Evolutionary conservation across 1,139 yeast genomes (phyloP).

Genomic region (Taphrina confusa): DNA sequence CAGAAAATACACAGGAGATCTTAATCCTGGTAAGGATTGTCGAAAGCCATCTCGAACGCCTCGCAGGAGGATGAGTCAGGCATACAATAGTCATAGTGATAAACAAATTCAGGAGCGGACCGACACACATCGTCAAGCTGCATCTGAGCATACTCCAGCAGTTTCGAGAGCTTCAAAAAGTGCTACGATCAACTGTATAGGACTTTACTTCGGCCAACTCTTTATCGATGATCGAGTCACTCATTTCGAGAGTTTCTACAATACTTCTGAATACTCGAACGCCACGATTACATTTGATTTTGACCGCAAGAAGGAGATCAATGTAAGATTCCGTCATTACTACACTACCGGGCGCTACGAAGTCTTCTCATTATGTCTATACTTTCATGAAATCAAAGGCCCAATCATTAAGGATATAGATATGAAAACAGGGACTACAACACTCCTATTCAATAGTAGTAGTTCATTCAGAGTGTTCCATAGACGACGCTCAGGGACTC

Average conservation of each 20-base stretch:
- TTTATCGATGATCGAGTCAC: background rate
- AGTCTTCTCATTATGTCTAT: background rate
- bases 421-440: background rate
- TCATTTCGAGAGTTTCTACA: background rate
- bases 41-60: too few species aligned
- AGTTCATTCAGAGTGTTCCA: background rate
- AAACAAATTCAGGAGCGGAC: too few species aligned
- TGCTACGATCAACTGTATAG: background rate
- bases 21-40: too few species aligned
- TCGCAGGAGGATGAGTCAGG: too few species aligned
- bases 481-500: background rate
- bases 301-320: background rate
- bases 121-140: too few species aligned
- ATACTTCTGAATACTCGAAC: background rate
- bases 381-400: background rate
- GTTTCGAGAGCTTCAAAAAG: background rate
- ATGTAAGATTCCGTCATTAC: background rate
- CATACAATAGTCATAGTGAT: too few species aligned
- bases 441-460: background rate
- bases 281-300: conserved; percentile 6
- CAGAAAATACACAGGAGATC: too few species aligned
- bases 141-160: too few species aligned
- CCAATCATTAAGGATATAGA: background rate
- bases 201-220: background rate
- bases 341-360: background rate